These are phyloP conservation scores for Nigrograna mackinnonii DNA, from an alignment of 2,329 filamentous ascomycete genomes.

Conservation along the genomic window DNA sequence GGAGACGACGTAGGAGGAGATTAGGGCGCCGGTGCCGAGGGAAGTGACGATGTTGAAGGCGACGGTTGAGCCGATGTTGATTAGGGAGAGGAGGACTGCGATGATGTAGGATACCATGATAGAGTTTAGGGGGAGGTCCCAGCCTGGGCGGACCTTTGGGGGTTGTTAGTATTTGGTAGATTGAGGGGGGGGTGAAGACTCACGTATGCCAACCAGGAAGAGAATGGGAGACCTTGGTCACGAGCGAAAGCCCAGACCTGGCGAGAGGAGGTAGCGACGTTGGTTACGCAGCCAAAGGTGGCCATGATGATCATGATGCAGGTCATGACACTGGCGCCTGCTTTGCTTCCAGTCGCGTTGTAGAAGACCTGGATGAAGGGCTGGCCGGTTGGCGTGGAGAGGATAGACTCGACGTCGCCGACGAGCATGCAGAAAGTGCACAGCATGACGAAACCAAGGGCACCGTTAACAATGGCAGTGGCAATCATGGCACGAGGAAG, in stretches of 20 bases:
- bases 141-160: conserved; percentile 36
- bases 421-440: conserved; percentile 18
- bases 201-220: conserved; percentile 24
- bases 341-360: conserved; percentile 19
- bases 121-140: conserved; percentile 30
- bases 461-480: conserved; percentile 38
- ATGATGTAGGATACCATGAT: conserved; percentile 30
- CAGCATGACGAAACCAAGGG: conserved; percentile 37
- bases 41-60: conserved; percentile 47
- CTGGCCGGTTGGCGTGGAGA: conserved; percentile 18
- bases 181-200: not conserved
- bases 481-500: conserved; percentile 43
- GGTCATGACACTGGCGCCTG: conserved; percentile 10
- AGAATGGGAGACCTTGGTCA: conserved; percentile 24
- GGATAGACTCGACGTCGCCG: conserved; percentile 25
- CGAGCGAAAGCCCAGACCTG: conserved; percentile 23
- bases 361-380: conserved; percentile 32
- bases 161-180: not conserved
- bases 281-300: conserved; percentile 17
- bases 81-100: conserved; percentile 37
- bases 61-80: conserved; percentile 45
- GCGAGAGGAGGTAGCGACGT: conserved; percentile 17
- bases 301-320: conserved; percentile 13
- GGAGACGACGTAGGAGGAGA: conserved; percentile 35
- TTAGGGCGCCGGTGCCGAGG: conserved; percentile 29